A percentile compares a stretch with the other conserved stretches of the same genome.
phyloP scores from a whole-genome alignment of 2,329 filamentous ascomycete species.

The Diaporthe australafricana region DNA sequence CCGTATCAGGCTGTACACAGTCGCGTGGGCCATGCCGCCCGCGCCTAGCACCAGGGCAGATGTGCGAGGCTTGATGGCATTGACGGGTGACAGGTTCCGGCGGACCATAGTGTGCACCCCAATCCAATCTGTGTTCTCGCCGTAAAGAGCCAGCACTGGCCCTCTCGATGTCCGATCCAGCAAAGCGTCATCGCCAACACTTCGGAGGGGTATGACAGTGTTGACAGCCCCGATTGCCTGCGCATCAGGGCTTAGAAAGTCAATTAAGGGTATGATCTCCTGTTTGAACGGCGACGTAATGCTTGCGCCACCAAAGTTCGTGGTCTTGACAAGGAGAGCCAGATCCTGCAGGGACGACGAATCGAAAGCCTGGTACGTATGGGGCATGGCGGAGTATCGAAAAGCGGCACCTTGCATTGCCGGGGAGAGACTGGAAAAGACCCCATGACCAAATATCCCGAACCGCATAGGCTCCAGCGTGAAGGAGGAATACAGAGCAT shows the following conservation, averaged over 20 bases:
- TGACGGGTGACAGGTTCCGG: slow-evolving; percentile 69
- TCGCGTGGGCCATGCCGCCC: slow-evolving; percentile 54
- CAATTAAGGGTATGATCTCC: slow-evolving; percentile 66
- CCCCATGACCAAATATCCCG: slow-evolving; percentile 69
- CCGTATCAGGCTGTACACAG: slow-evolving; percentile 69
- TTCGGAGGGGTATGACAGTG: slow-evolving; percentile 70
- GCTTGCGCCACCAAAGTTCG: slow-evolving; percentile 70
- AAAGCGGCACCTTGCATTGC: slow-evolving; percentile 74
- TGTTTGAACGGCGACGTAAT: slow-evolving; percentile 73
- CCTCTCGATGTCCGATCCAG: slow-evolving; percentile 65
- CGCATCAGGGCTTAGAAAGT: slow-evolving; percentile 70
- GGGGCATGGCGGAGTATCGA: slow-evolving; percentile 67
- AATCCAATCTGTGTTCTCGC: slow-evolving; percentile 77
- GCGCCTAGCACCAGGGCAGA: slow-evolving; percentile 58
- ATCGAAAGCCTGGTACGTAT: slow-evolving; percentile 65
- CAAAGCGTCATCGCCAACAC: slow-evolving; percentile 51
- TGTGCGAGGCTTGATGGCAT: slow-evolving; percentile 55
- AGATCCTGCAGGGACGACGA: slow-evolving; percentile 65
- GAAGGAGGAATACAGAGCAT: slow-evolving; percentile 63
- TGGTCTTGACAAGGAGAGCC: slow-evolving; percentile 62
- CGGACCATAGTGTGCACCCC: slow-evolving; percentile 71
- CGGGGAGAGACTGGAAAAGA: slow-evolving; percentile 70
- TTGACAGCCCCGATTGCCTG: slow-evolving; percentile 73
- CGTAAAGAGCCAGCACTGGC: slow-evolving; percentile 67
- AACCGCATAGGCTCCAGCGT: slow-evolving; percentile 69